Base-by-base conservation (phyloP, 345 rosid species). In the Citrus reticulata region DNA sequence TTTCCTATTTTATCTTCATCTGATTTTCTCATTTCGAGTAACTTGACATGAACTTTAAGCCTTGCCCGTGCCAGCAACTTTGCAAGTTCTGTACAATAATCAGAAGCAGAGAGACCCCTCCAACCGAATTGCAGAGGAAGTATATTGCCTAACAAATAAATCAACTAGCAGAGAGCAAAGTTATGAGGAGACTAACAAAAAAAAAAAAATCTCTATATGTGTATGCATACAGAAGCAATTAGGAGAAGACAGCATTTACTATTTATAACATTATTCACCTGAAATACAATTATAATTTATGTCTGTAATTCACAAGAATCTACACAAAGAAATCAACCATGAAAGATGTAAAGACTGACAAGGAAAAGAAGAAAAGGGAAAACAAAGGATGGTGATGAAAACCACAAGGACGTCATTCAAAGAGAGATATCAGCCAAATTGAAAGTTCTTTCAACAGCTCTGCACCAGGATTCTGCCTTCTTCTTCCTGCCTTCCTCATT, bases 391-490 rank as follows among this genome's bases (percentile, higher is more conserved):
- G 42, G 42, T 39, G 37, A 49, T 25, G 22, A 46, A 70, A 49
- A 55, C 8, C 34, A n/a, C 1, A 2, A 25, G 25, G 54, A 9
- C 67, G 60, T 4, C 37, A 35, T 88, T 66, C 84, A 93, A 30
- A 86, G 75, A 30, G 92, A 78, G 34, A 95, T 93, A 80, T 91
- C 95, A 7, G 97, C 99, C 79, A 91, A 83, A 83, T 73, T 89
- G 17, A 91, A 94, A 34, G 93, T 88, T 84, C 94, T 90, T 75
- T 85, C 87, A 9, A 96, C 93, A 19, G 99, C 98, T 85, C 83
- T 91, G 87, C 89, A 82, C 98, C 98, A 96, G 62, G 92, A 91
- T 64, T 84, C 93, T 64, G 87, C 86, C 88, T 91, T 94, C 87
- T 86, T 91, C 89, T 89, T 90, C 92, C 97, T 85, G 22, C 6